These are phyloP conservation scores for Cladophialophora bantiana DNA, from an alignment of 2,329 filamentous ascomycete species.

Conservation along the genomic window DNA sequence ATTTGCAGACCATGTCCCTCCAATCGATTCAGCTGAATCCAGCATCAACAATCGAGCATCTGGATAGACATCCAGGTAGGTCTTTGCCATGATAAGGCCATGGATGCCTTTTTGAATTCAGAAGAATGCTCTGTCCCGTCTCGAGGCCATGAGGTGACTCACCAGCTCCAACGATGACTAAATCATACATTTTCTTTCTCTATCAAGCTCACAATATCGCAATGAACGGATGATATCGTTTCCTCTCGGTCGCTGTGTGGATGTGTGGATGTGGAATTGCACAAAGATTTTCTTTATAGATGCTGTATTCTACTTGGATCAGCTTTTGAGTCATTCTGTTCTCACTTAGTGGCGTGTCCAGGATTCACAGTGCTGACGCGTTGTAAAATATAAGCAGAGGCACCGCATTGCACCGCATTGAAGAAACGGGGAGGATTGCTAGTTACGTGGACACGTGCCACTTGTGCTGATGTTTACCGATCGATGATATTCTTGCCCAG, in stretches of 20 bases:
- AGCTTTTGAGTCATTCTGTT: neutral
- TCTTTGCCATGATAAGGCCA: conserved; percentile 67
- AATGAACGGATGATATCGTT: neutral
- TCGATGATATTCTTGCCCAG: no score
- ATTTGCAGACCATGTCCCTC: conserved; percentile 74
- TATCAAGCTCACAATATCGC: neutral
- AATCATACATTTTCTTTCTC: conserved; percentile 7
- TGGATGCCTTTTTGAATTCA: conserved; percentile 69
- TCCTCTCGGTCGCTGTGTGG: neutral
- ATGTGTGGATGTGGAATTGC: neutral
- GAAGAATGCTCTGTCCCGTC: conserved; percentile 74
- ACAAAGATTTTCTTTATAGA: neutral
- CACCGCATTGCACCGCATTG: no score
- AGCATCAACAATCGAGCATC: conserved; percentile 62
- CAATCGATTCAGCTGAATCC: conserved; percentile 64
- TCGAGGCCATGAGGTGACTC: conserved; percentile 59
- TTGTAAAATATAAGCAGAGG: neutral
- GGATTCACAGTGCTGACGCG: neutral
- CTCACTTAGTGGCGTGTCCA: neutral
- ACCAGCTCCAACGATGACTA: conserved; percentile 29
- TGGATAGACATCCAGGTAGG: conserved; percentile 67
- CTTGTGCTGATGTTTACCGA: no score
- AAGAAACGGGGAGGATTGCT: no score
- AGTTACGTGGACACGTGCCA: no score
- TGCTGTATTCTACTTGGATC: neutral